Evolutionary conservation across 306 rosid genomes (phyloP), one percentile per base, ranked within the genome.

Genomic region (Pachyrhizus erosus): DNA sequence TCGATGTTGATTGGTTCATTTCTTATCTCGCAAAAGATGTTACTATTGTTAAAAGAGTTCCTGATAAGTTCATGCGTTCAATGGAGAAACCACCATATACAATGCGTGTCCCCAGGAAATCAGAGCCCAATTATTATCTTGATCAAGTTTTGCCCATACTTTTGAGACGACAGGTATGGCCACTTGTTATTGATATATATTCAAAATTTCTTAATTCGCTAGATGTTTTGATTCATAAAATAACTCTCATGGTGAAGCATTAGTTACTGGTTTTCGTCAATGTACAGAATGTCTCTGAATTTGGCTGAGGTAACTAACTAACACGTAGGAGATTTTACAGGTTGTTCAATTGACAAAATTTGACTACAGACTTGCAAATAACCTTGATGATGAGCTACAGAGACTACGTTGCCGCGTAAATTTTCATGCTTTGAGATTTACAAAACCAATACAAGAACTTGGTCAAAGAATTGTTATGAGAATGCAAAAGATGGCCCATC

Each of bases 71-170:
- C 70, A 93, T 93, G 99, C 88, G 94, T 20, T 86, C 92, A 67
- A 90, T 96, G 99, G 98, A 96, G 46, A 96, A 96, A 84, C 98
- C 98, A 69, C 99, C 99, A 20, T 96, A 96, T 78, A 93, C 97
- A 54, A 96, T 91, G 99, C 97, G 99, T 3, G 99, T 96, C 66
- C 99, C 99, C 6, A 92, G 99, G 89, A 96, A 92, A 85, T 96
- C 99, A 15, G 94, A 92, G 26, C 98, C 99, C 33, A 97, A 91
- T 75, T 96, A 93, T 81, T 96, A 96, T 91, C 90, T 92, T 70
- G 99, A 96, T 80, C 98, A 96, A 91, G 99, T 96, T 76, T 81
- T 96, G 83, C 99, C 99, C 42, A 87, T 93, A 86, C 99, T 96
- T 66, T 84, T 87, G 88, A 90, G 97, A 83, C 89, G 99, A 77